These are phyloP conservation scores for Dalbergia cultrata DNA, from an alignment of 306 rosid species.

Conservation along the genomic window DNA sequence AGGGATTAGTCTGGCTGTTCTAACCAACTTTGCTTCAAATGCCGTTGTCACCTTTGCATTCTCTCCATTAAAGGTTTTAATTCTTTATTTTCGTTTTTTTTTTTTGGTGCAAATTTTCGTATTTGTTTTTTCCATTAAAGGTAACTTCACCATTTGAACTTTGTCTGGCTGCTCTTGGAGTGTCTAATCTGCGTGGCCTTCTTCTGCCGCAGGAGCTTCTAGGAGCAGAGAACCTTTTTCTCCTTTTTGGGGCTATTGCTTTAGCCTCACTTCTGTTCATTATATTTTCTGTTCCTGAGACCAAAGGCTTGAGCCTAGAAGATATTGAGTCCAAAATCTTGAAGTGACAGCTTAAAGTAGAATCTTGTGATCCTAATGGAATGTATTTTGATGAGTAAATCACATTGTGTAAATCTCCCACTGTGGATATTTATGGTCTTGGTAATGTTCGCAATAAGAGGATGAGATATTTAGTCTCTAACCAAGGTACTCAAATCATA, in stretches of 20 bases:
- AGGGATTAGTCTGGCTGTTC: constrained; percentile 97
- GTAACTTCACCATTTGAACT: constrained; percentile 21
- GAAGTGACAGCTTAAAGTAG: constrained; percentile 59
- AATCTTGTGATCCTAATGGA: constrained; percentile 36
- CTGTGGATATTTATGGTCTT: constrained; percentile 20
- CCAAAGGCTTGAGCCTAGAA: constrained; percentile 96
- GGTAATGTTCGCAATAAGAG: constrained; percentile 1
- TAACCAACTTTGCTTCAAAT: constrained; percentile 91
- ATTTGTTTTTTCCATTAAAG: constrained; percentile 12
- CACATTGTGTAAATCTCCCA: constrained; percentile 23
- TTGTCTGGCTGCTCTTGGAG: constrained; percentile 19
- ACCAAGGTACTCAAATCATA: constrained; percentile 34
- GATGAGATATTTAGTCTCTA: constrained; percentile 14
- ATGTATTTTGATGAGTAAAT: constrained; percentile 31
- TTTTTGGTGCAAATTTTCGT: constrained; percentile 15
- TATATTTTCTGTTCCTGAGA: constrained; percentile 76
- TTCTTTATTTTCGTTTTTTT: constrained; percentile 14
- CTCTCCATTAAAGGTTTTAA: constrained; percentile 79
- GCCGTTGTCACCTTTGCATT: constrained; percentile 93
- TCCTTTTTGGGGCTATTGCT: constrained; percentile 86
- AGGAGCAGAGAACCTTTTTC: constrained; percentile 96
- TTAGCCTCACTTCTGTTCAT: constrained; percentile 77
- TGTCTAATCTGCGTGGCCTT: constrained; percentile 42
- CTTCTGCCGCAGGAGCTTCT: constrained; percentile 75
- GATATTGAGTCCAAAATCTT: constrained; percentile 90